A percentile compares a stretch with the other conserved stretches of the same genome.
These are phyloP conservation scores for Epicoccum sorghinum DNA, from an alignment of 2,329 filamentous ascomycete species.

Conservation along the genomic window DNA sequence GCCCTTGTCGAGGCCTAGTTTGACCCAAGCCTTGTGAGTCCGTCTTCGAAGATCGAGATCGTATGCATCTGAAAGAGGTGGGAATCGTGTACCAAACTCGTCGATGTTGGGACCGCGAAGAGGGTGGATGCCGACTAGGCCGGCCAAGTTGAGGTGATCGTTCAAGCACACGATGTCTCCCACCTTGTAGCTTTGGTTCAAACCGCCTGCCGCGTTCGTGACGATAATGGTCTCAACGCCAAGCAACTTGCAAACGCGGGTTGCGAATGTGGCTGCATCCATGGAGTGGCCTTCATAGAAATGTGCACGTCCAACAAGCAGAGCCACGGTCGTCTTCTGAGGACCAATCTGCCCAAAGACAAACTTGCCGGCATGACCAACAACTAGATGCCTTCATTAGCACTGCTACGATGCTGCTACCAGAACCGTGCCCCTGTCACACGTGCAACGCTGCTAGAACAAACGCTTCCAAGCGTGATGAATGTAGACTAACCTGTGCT, in stretches of 20 bases:
- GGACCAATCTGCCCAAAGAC: constrained; percentile 66
- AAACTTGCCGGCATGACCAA: constrained; percentile 68
- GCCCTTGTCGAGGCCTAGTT: constrained; percentile 53
- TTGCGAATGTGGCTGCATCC: constrained; percentile 67
- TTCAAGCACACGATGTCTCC: constrained; percentile 70
- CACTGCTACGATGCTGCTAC: neutral
- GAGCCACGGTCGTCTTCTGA: constrained; percentile 61
- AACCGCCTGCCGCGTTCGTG: constrained; percentile 70
- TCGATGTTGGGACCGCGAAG: constrained; percentile 67
- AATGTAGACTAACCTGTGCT: constrained; percentile 58
- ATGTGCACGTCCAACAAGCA: constrained; percentile 69
- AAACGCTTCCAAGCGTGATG: neutral
- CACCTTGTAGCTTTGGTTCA: constrained; percentile 68
- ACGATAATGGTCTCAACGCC: constrained; percentile 67
- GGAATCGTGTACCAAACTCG: constrained; percentile 67
- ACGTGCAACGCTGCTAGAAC: neutral
- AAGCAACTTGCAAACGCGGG: constrained; percentile 67
- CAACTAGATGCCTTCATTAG: constrained; percentile 43
- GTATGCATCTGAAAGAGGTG: constrained; percentile 69
- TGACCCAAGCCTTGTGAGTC: constrained; percentile 63
- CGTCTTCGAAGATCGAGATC: constrained; percentile 65
- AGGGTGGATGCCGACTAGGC: constrained; percentile 66
- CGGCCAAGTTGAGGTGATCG: constrained; percentile 70
- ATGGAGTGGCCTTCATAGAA: constrained; percentile 73
- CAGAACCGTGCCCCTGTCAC: neutral